Evolutionary conservation across 371 early-diverging fungal species (phyloP), one percentile per base, ranked within the genome.

Genomic region (Rhizopus sp.): DNA sequence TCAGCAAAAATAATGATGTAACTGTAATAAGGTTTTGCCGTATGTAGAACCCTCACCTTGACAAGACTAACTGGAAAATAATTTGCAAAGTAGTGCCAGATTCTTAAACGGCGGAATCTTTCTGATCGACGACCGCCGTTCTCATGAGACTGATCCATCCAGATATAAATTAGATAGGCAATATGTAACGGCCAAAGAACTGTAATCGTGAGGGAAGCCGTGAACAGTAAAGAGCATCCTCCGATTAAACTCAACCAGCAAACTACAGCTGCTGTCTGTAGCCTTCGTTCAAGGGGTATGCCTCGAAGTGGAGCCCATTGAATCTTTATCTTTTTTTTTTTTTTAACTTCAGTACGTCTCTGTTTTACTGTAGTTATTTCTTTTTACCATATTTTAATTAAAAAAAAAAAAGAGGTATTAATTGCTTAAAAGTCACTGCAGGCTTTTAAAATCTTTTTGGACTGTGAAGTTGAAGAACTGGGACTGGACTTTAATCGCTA

Each of bases 51-150:
- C 60, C 61, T 61, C 84, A 68, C 89, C 71, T 88, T 81, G 60
- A 87, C 73, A 13, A 93, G 72, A 4, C 70, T 73, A 53, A 85
- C 78, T n/a, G 92, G 92, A 58, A 90, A 94, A 57, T 87, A 94
- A 31, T 83, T 85, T 5, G 80, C 80, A 66, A 89, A 80, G 69
- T 88, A 84, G 32, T 56, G 70, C 93, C 93, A 93, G 29, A 80
- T 49, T 0, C 17, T 29, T 9, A 64, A 46, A 2, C 58, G 53
- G 10, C 90, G 78, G 38, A 87, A 63, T 82, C 79, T 82, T 44
- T 77, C 59, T 37, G 73, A 58, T 10, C 75, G 72, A 17, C 93
- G 73, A 6, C 88, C 91, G 4, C 91, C 91, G 16, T 70, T 72
- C 59, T 88, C 87, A 3, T 81, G 78, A 5, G 79, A 71, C 7